Conservation (phyloP, 176 grass and related monocot species). For the Rhynchospora breviuscula region DNA sequence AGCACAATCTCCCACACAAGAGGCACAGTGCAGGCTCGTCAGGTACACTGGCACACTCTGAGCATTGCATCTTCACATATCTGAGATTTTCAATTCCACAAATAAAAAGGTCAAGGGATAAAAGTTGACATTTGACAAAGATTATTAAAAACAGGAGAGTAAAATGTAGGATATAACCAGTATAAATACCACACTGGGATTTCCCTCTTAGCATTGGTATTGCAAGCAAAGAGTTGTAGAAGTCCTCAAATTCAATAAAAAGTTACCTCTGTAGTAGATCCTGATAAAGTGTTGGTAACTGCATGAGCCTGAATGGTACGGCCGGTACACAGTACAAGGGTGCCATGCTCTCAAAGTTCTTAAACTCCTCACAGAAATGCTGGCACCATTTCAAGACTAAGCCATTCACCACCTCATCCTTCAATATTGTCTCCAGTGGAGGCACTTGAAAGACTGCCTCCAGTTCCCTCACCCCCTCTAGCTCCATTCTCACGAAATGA, state of each 20-base stretch:
- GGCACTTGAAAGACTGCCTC: conserved; percentile 73
- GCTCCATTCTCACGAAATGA: conserved; percentile 45
- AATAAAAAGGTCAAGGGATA: conserved; percentile 11
- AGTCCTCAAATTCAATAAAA: not conserved
- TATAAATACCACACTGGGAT: not conserved
- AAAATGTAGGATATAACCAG: not conserved
- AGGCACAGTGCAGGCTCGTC: conserved; percentile 93
- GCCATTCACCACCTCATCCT: conserved; percentile 54
- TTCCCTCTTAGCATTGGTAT: not conserved
- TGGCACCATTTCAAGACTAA: conserved; percentile 78
- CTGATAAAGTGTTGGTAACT: conserved; percentile 80
- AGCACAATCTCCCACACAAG: conserved; percentile 86
- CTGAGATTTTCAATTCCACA: conserved; percentile 31
- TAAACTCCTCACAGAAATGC: conserved; percentile 77
- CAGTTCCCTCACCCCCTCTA: conserved; percentile 64
- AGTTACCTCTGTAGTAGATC: conserved; percentile 61
- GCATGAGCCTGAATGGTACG: conserved; percentile 86
- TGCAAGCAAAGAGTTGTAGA: not conserved
- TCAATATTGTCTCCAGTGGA: conserved; percentile 60
- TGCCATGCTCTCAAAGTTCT: conserved; percentile 35
- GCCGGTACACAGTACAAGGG: conserved; percentile 50
- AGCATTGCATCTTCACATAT: conserved; percentile 82
- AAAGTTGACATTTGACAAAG: not conserved
- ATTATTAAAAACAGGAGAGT: not conserved
- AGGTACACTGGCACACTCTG: conserved; percentile 64